phyloP scores from a whole-genome alignment of 345 rosid species.

The Streptanthus diversifolius region DNA sequence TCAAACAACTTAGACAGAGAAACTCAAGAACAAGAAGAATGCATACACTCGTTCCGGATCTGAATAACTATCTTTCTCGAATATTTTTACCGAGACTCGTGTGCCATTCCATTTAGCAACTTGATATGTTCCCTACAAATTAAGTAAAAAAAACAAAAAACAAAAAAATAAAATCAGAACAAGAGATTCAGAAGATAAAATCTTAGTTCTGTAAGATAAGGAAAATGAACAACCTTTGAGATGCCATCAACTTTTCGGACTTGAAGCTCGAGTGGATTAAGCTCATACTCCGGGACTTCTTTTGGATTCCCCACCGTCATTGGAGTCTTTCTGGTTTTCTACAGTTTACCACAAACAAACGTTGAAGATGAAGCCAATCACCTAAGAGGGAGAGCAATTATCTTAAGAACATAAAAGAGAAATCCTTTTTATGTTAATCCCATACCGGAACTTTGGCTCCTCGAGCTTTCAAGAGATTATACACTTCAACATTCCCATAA shows the following conservation, averaged over 20 bases:
- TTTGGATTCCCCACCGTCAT: conserved; percentile 87
- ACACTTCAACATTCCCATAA: conserved; percentile 77
- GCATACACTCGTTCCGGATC: conserved; percentile 72
- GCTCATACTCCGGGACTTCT: conserved; percentile 95
- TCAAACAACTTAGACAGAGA: not conserved
- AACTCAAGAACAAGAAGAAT: conserved; percentile 6
- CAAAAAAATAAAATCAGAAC: not conserved
- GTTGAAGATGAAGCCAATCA: conserved; percentile 8
- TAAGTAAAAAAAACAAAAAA: not conserved
- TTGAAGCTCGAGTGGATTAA: conserved; percentile 87
- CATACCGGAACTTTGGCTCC: conserved; percentile 88
- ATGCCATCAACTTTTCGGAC: conserved; percentile 82
- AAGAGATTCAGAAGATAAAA: not conserved
- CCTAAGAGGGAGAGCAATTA: not conserved
- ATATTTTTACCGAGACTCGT: conserved; percentile 84
- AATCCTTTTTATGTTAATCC: not conserved
- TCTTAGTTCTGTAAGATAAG: not conserved
- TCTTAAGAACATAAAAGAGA: not conserved
- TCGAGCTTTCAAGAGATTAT: conserved; percentile 78
- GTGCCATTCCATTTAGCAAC: conserved; percentile 99
- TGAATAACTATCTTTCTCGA: conserved; percentile 64
- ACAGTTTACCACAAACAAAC: conserved; percentile 8
- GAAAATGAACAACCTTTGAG: conserved; percentile 51
- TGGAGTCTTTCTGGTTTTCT: conserved; percentile 95
- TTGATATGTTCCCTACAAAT: conserved; percentile 80